Percentiles rank a stretch among this genome's conserved stretches.
phyloP scores from a whole-genome alignment of 495 filamentous ascomycete genomes.

The Hypoxylon intermedium region DNA sequence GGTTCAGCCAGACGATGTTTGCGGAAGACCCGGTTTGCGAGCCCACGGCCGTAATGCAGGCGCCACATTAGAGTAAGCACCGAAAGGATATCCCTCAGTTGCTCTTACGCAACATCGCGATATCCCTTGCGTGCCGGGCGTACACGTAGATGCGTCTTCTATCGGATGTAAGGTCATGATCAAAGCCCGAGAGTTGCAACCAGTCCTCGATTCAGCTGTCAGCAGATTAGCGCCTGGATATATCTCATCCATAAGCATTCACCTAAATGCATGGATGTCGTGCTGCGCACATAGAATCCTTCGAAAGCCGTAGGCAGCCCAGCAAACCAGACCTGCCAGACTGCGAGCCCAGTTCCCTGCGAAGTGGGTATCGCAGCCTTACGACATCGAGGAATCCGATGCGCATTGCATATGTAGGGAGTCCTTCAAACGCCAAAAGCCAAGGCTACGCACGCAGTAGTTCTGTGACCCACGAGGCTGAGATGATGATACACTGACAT shows the following conservation, averaged over 20 bases:
- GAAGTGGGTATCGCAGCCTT: constrained; percentile 35
- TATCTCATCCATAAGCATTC: constrained; percentile 22
- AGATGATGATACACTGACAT: constrained; percentile 12
- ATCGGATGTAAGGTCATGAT: constrained; percentile 6
- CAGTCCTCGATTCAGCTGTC: not conserved
- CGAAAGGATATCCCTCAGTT: not conserved
- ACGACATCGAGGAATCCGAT: constrained; percentile 10
- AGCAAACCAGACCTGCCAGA: constrained; percentile 20
- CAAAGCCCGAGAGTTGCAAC: constrained; percentile 1
- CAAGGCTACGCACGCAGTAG: constrained; percentile 6
- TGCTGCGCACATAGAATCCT: constrained; percentile 25
- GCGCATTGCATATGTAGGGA: constrained; percentile 10
- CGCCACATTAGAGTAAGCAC: constrained; percentile 11
- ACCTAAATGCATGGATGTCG: constrained; percentile 31
- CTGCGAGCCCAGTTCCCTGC: constrained; percentile 16
- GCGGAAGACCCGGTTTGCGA: constrained; percentile 10
- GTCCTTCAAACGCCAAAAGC: constrained; percentile 12
- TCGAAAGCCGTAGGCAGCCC: constrained; percentile 12
- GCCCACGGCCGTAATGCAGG: not conserved
- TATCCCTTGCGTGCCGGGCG: constrained; percentile 3
- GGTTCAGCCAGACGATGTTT: constrained; percentile 1
- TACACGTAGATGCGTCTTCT: not conserved
- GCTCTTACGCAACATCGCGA: constrained; percentile 9
- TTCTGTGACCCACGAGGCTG: constrained; percentile 20
- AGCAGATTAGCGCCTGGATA: constrained; percentile 25